Evolutionary conservation across 139 green algal genomes (phyloP), one percentile per base, ranked within the genome.

Genomic region (Chlamydomonas sphaeroides): DNA sequence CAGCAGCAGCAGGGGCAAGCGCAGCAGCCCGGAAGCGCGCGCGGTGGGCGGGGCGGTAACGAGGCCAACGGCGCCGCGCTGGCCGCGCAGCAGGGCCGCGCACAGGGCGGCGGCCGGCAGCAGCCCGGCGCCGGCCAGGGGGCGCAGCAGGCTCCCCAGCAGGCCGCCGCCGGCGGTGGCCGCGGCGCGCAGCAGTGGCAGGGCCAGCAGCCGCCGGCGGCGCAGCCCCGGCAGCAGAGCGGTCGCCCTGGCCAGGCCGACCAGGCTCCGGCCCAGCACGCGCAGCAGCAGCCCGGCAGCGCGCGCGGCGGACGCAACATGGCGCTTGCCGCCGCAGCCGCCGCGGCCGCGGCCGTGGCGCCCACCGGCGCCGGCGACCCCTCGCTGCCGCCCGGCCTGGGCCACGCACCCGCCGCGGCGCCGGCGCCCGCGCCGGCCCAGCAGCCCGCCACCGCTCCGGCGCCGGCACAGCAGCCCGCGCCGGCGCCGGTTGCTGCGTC

Each of bases 371-470:
- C 21, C 56, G 56, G 25, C 6, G 74, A 66, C 20, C 59, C 59
- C 3, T 30, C 74, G 7, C 63, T 80, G 59, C 74, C 74, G 28
- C 74, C 74, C 1, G 74, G 74, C 18, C 41, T 80, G 20, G 59
- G 35, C 20, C n/a, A 26, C 1, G 35, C 74, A 41, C 41, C 26
- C 32, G n/a, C 28, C 32, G n/a, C 28, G 5, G 59, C 30, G 5
- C 5, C 4, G 30, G 35, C n/a, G 18, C 17, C 69, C 59, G 70
- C 41, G 35, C 30, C 33, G 20, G 1, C 33, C 33, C 5, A 18
- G 3, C 26, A 11, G 63, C 8, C 63, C 14, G 33, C 14, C n/a
- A 20, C 30, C n/a, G 30, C 8, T n/a, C 18, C n/a, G 30, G 59
- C 59, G 10, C 3, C 59, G 59, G n/a, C 4, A 8, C 26, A 66